Evolutionary conservation across 1,284 basidiomycete genomes (phyloP).

Genomic region (Mycosarcoma maydis): DNA sequence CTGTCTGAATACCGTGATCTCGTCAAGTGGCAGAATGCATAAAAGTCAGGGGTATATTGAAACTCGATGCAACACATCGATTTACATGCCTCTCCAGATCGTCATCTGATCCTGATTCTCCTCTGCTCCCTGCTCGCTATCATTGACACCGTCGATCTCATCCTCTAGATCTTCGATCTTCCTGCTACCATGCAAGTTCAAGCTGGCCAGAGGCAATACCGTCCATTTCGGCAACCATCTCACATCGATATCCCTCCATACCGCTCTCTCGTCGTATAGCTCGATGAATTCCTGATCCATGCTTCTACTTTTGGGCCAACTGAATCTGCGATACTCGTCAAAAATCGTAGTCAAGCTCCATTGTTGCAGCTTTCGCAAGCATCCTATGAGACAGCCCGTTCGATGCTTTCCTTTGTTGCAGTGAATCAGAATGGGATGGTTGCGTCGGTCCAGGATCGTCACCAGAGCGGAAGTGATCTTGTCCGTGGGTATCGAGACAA

Average conservation of each 20-base stretch:
- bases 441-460: slow-evolving; percentile 71
- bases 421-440: slow-evolving; percentile 72
- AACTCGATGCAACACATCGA: too few species aligned
- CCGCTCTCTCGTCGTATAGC: slow-evolving; percentile 62
- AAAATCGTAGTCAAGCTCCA: slow-evolving; percentile 72
- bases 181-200: background rate
- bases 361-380: slow-evolving; percentile 71
- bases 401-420: slow-evolving; percentile 74
- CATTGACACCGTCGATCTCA: slow-evolving; percentile 12
- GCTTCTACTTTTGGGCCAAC: slow-evolving; percentile 70
- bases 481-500: slow-evolving; percentile 69
- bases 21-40: background rate
- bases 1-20: too few species aligned
- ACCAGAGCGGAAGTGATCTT: slow-evolving; percentile 71
- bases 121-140: background rate
- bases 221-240: slow-evolving; percentile 43
- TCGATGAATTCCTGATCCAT: slow-evolving; percentile 73
- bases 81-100: slow-evolving; percentile 43
- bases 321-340: slow-evolving; percentile 72
- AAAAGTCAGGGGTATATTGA: slow-evolving; percentile 14
- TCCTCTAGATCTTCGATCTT: slow-evolving; percentile 15
- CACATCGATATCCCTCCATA: slow-evolving; percentile 34
- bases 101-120: slow-evolving; percentile 1
- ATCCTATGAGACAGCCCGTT: slow-evolving; percentile 72
- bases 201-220: slow-evolving; percentile 2